phyloP scores from a whole-genome alignment of 495 filamentous ascomycete species.

The Penicillium goetzii region DNA sequence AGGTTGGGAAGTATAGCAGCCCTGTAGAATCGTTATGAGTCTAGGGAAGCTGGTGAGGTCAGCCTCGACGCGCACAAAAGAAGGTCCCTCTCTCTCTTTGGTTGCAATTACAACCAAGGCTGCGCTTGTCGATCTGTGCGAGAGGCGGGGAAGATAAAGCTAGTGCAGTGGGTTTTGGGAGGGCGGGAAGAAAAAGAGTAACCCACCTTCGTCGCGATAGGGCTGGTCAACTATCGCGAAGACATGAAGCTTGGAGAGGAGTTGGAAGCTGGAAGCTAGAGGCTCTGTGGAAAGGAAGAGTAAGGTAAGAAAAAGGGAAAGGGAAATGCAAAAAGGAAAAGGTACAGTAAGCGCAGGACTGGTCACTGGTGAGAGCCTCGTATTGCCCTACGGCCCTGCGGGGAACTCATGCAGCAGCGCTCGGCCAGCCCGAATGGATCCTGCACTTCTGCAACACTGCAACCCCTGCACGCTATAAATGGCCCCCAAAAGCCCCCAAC shows the following conservation, averaged over 20 bases:
- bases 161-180: too few relatives aligned
- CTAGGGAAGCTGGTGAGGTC: neutral
- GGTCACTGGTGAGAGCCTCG: neutral
- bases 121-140: slow-evolving; percentile 18
- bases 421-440: slow-evolving; percentile 6
- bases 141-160: slow-evolving; percentile 8
- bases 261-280: neutral
- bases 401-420: neutral
- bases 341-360: slow-evolving; percentile 1
- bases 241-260: neutral
- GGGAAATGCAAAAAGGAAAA: neutral
- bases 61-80: slow-evolving; percentile 1
- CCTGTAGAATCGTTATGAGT: too few relatives aligned
- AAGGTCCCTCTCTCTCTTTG: neutral
- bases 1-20: slow-evolving; percentile 8
- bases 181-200: neutral
- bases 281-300: neutral
- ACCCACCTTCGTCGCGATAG: neutral
- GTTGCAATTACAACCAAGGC: neutral
- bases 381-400: slow-evolving; percentile 7
- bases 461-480: neutral
- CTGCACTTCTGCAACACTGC: slow-evolving; percentile 8
- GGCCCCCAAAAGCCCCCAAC: neutral
- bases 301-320: slow-evolving; percentile 1
- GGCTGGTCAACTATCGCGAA: neutral